phyloP scores from a whole-genome alignment of 2,329 filamentous ascomycete genomes.

The Fusarium sacchari region DNA sequence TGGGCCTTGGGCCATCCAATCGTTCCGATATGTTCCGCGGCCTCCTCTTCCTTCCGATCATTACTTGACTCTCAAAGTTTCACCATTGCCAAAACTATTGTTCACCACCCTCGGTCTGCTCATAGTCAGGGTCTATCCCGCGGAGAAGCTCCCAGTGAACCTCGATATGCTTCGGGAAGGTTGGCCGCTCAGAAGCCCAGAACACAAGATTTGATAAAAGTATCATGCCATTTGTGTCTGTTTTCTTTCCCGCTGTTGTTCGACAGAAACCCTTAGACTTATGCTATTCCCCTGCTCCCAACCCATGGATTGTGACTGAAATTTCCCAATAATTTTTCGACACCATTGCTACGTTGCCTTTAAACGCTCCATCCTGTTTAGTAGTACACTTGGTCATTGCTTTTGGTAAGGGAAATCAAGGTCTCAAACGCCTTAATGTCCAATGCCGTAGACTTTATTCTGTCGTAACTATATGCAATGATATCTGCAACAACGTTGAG shows the following conservation, averaged over 20 bases:
- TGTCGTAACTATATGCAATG: constrained; percentile 19
- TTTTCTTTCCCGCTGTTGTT: neutral
- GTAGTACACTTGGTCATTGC: neutral
- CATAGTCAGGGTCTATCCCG: constrained; percentile 15
- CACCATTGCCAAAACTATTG: constrained; percentile 9
- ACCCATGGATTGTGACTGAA: neutral
- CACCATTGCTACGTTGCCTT: neutral
- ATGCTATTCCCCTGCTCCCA: constrained; percentile 5
- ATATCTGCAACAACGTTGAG: constrained; percentile 35
- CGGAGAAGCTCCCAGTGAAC: constrained; percentile 8
- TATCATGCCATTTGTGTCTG: constrained; percentile 29
- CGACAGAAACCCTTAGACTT: neutral
- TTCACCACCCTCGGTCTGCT: constrained; percentile 38
- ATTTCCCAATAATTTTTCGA: neutral
- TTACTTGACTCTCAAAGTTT: constrained; percentile 8
- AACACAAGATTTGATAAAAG: constrained; percentile 15
- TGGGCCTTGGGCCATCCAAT: neutral
- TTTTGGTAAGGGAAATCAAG: neutral
- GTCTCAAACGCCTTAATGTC: neutral
- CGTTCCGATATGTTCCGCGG: constrained; percentile 35
- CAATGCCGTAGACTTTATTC: constrained; percentile 25
- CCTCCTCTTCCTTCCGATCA: constrained; percentile 20
- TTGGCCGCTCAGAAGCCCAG: neutral
- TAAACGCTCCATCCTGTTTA: neutral
- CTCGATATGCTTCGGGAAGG: constrained; percentile 6